Conservation (phyloP, 2,329 filamentous ascomycete genomes). For the Fulvia fulva region DNA sequence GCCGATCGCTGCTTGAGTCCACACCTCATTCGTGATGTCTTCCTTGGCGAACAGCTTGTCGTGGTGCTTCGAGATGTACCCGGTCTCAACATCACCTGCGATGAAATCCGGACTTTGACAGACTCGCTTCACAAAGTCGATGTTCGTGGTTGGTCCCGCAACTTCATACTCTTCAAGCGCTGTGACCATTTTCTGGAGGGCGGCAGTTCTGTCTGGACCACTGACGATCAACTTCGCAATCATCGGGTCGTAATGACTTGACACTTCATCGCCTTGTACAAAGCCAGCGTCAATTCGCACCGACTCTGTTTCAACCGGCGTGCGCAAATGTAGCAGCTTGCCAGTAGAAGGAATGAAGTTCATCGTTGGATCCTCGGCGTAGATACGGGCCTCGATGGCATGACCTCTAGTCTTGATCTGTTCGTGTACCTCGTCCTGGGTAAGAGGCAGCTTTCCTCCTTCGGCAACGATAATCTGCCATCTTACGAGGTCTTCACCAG, state of each 20-base stretch:
- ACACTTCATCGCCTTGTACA: slow-evolving; percentile 83
- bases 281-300: slow-evolving; percentile 93
- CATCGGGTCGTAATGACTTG: slow-evolving; percentile 96
- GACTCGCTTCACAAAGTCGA: slow-evolving; percentile 89
- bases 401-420: slow-evolving; percentile 73
- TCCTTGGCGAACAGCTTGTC: slow-evolving; percentile 68
- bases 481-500: slow-evolving; percentile 75
- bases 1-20: slow-evolving; percentile 81
- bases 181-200: slow-evolving; percentile 74
- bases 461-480: slow-evolving; percentile 91
- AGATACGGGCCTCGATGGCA: slow-evolving; percentile 93
- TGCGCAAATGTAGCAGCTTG: slow-evolving; percentile 74
- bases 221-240: slow-evolving; percentile 95
- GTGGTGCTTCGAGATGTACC: slow-evolving; percentile 87
- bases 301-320: slow-evolving; percentile 64
- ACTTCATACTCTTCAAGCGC: slow-evolving; percentile 88
- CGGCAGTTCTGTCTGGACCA: slow-evolving; percentile 70
- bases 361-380: slow-evolving; percentile 87
- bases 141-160: slow-evolving; percentile 88
- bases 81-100: slow-evolving; percentile 85
- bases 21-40: slow-evolving; percentile 64
- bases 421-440: slow-evolving; percentile 61
- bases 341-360: slow-evolving; percentile 95
- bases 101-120: slow-evolving; percentile 80
- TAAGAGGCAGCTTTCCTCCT: slow-evolving; percentile 62